Evolutionary conservation across 768 basidiomycete genomes (phyloP).

Genomic region (Calocybe gangraenosa): DNA sequence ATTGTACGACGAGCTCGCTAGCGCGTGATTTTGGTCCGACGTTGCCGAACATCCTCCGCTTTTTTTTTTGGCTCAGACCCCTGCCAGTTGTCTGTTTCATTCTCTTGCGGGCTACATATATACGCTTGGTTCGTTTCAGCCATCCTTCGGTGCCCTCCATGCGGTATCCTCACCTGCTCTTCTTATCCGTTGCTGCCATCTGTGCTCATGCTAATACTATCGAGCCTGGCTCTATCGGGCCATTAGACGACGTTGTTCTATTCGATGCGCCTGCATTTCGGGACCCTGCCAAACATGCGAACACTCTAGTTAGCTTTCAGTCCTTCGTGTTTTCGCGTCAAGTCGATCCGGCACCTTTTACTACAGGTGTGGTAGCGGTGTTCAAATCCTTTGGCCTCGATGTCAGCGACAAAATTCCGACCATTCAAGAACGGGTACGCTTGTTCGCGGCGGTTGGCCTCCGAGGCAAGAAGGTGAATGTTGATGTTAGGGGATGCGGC

Average conservation of each 20-base stretch:
- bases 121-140: no score
- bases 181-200: slow-evolving; percentile 4
- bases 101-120: no score
- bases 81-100: no score
- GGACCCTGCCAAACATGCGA: slow-evolving; percentile 26
- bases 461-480: slow-evolving; percentile 25
- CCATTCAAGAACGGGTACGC: slow-evolving; percentile 25
- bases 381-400: slow-evolving; percentile 26
- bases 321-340: slow-evolving; percentile 32
- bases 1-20: no score
- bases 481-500: slow-evolving; percentile 29
- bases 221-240: slow-evolving; percentile 16
- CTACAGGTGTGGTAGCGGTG: slow-evolving; percentile 17
- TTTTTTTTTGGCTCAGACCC: no score
- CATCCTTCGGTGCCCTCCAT: no score
- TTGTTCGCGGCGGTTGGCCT: slow-evolving; percentile 31
- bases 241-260: slow-evolving; percentile 30
- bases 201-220: slow-evolving; percentile 10
- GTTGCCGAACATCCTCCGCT: no score
- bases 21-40: no score
- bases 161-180: slow-evolving; percentile 3
- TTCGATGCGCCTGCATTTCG: slow-evolving; percentile 38
- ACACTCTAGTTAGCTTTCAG: slow-evolving; percentile 28
- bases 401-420: slow-evolving; percentile 23
- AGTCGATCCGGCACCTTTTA: slow-evolving; percentile 21